Base-by-base conservation (phyloP, 805 yeast species). In the Candida ovalis region DNA sequence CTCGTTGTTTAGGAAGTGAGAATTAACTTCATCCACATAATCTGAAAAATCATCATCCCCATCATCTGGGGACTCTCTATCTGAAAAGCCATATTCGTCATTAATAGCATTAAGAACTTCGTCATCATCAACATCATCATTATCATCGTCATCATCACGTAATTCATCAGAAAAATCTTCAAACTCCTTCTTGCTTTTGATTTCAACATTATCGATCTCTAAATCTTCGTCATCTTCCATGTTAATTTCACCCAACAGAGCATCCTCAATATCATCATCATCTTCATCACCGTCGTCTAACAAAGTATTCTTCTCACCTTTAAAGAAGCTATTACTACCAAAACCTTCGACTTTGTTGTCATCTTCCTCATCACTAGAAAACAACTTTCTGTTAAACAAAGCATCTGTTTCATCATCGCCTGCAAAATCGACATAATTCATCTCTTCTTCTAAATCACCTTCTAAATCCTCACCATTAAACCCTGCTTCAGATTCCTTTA, bases 281-380 rank as follows among this genome's bases (percentile, higher is more conserved):
- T 32, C 17, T 18, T 45, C 51, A 10, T 47, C 44, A 18, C 40
- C 19, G 30, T 45, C 52, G 27, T 45, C 51, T 9, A 27, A 44
- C 15, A 45, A 28, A 13, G 32, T 28, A 21, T 40, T 49, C 22
- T 48, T 42, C 9, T 19, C 43, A 19, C 12, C 30, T 33, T 40
- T 37, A 15, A 19, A 19, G 12, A 37, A 4, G 15, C 19, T 24
- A 15, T 15, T 12, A 15, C 28, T 24, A 8, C 23, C 41, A 23
- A 35, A 32, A 41, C n/a, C 42, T 51, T 85, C 81, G 58, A 80
- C 68, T 51, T 82, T 81, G 17, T 79, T 63, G 62, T 88, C 47
- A 28, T 45, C 40, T 30, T 58, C 64, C 28, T 61, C 65, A 43
- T 61, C 67, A 52, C 63, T 58, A 3, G 69, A 62, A 46, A 71